Percentiles rank a stretch among this genome's conserved stretches.
Conservation (phyloP, 108 stramenopile species). For the Nannochloropsis oceanica region DNA sequence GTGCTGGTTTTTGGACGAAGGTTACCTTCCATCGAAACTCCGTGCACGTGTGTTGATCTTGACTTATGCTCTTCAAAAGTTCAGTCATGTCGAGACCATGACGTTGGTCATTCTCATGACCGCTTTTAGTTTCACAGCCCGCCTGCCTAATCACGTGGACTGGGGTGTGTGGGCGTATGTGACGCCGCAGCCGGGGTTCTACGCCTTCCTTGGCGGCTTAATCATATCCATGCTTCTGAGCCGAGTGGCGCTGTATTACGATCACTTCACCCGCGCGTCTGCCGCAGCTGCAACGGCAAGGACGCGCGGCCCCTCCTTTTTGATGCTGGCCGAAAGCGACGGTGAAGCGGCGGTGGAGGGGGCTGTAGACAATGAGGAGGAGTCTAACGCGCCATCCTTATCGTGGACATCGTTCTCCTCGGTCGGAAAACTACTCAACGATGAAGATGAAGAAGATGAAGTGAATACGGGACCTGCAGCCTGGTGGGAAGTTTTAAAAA, state of each 20-base stretch:
- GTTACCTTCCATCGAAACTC: background rate
- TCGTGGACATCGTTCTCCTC: too few species aligned
- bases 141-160: background rate
- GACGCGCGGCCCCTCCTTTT: background rate
- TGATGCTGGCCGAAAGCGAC: background rate
- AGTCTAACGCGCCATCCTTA: background rate
- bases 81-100: background rate
- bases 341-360: background rate
- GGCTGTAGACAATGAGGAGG: background rate
- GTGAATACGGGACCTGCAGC: background rate
- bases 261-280: background rate
- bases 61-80: background rate
- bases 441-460: background rate
- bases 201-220: background rate
- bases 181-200: background rate
- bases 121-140: background rate
- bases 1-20: background rate
- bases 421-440: background rate
- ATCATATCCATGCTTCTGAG: background rate
- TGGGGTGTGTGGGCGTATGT: background rate
- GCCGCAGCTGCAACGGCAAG: background rate
- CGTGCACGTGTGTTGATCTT: background rate
- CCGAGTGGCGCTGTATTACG: background rate
- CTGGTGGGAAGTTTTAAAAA: background rate
- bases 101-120: background rate